These are phyloP conservation scores for Plasmodium adleri DNA, from an alignment of 169 alveolate species.

Conservation along the genomic window DNA sequence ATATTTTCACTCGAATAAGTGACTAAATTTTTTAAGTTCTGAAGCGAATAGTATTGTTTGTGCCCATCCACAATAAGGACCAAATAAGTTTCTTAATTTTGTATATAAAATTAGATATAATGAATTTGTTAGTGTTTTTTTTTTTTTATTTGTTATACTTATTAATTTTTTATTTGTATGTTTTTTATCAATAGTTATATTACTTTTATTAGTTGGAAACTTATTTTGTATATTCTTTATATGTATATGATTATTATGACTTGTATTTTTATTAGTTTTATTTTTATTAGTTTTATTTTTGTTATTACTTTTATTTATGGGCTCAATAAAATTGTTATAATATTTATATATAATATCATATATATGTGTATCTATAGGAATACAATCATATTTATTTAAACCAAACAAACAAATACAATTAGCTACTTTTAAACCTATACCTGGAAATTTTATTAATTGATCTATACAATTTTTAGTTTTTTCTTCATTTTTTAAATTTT, in stretches of 20 bases:
- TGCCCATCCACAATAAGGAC: conserved; percentile 78
- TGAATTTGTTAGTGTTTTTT: conserved; percentile 44
- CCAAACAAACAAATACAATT: conserved; percentile 92
- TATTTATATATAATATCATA: conserved; percentile 71
- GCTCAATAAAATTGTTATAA: conserved; percentile 37
- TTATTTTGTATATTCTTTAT: neutral
- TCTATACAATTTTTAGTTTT: conserved; percentile 46
- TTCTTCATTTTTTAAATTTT: conserved; percentile 53
- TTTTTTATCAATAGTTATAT: neutral
- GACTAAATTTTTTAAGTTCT: conserved; percentile 47
- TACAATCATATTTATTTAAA: conserved; percentile 84
- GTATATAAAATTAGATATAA: conserved; percentile 48
- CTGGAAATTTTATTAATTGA: conserved; percentile 81
- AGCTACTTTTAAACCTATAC: conserved; percentile 95
- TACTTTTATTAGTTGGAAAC: neutral
- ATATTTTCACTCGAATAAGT: conserved; percentile 28
- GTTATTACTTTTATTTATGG: neutral
- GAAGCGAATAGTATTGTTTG: conserved; percentile 68
- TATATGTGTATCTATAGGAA: conserved; percentile 95
- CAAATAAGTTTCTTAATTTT: conserved; percentile 40
- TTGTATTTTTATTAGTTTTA: neutral
- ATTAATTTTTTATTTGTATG: neutral
- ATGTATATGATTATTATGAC: neutral
- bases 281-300: neutral
- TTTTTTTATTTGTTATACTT: neutral